Evolutionary conservation across 2,329 filamentous ascomycete genomes (phyloP).

Genomic region (Aspergillus aculeatus): DNA sequence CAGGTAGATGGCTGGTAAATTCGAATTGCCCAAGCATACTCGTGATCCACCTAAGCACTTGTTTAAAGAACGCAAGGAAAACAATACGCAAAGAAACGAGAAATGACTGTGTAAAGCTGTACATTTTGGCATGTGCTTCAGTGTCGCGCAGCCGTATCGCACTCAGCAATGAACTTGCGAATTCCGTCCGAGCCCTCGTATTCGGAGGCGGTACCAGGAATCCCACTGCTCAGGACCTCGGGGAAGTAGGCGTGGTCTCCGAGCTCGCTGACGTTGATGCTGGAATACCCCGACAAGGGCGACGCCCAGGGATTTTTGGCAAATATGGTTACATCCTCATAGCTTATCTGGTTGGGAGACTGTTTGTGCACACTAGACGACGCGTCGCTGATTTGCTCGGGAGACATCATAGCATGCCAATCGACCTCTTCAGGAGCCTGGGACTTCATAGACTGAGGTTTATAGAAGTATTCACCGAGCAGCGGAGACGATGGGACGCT

Average conservation of each 20-base stretch:
- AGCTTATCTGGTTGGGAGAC: slow-evolving; percentile 34
- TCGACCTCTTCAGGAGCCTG: slow-evolving; percentile 47
- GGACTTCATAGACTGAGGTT: slow-evolving; percentile 37
- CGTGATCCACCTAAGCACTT: neutral
- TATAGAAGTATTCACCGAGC: slow-evolving; percentile 41
- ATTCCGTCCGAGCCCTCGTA: slow-evolving; percentile 66
- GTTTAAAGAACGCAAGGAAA: neutral
- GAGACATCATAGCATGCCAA: slow-evolving; percentile 59
- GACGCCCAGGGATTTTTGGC: slow-evolving; percentile 56
- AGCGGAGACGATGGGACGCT: slow-evolving; percentile 50
- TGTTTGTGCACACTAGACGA: slow-evolving; percentile 25
- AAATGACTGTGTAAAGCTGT: slow-evolving; percentile 20
- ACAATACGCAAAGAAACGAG: slow-evolving; percentile 7
- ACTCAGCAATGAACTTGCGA: slow-evolving; percentile 64
- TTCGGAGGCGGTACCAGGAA: slow-evolving; percentile 44
- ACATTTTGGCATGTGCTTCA: slow-evolving; percentile 4
- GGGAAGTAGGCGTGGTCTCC: slow-evolving; percentile 41
- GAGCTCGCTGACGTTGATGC: slow-evolving; percentile 55
- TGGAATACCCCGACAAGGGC: slow-evolving; percentile 57
- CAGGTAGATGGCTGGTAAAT: neutral
- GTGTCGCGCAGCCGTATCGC: slow-evolving; percentile 50
- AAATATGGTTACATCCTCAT: slow-evolving; percentile 45
- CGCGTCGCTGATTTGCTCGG: slow-evolving; percentile 27
- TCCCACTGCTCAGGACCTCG: slow-evolving; percentile 39
- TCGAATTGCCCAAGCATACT: neutral